Evolutionary conservation across 805 yeast species (phyloP), one percentile per base, ranked within the genome.

Genomic region (Yarrowia osloensis): DNA sequence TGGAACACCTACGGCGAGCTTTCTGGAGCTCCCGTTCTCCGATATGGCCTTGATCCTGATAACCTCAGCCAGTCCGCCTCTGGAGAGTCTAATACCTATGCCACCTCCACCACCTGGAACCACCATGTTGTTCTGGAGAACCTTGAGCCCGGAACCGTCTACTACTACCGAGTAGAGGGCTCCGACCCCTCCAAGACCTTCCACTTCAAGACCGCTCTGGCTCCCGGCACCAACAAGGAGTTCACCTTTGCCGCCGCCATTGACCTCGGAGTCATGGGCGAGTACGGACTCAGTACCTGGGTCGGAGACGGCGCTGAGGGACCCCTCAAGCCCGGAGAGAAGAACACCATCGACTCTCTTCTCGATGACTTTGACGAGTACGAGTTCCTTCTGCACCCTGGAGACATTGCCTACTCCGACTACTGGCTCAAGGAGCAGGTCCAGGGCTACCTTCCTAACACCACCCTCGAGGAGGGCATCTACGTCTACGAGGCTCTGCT

Each of bases 331-430:
- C 54, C 21, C 63, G 69, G 52, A 33, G 52, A 57, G 52, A 29
- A 44, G 28, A 68, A 65, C 44, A 72, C 74, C 26, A 65, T 72
- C 28, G 73, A 70, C 52, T 70, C 74, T 13, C 67, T 72, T 35
- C 40, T 28, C 19, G 67, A 65, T 21, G 40, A 46, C 42, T 26
- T 62, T 13, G 72, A 72, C 67, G 67, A 70, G 17, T 72, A 69
- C 66, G 73, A 71, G 35, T 72, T 72, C 61, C 54, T 70, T 22
- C 70, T 73, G 70, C 75, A 73, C 59, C 71, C 72, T 11, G 77
- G 77, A 42, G 77, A 75, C 66, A 63, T 75, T 57, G 75, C 74
- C 24, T 75, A 75, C 55, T 75, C 77, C 13, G 77, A 75, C 68
- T 65, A 72, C 33, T 74, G 76, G 75, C 72, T 75, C 46, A 55